Conservation (phyloP, 805 yeast genomes). For the Metschnikowia corniflorae region DNA sequence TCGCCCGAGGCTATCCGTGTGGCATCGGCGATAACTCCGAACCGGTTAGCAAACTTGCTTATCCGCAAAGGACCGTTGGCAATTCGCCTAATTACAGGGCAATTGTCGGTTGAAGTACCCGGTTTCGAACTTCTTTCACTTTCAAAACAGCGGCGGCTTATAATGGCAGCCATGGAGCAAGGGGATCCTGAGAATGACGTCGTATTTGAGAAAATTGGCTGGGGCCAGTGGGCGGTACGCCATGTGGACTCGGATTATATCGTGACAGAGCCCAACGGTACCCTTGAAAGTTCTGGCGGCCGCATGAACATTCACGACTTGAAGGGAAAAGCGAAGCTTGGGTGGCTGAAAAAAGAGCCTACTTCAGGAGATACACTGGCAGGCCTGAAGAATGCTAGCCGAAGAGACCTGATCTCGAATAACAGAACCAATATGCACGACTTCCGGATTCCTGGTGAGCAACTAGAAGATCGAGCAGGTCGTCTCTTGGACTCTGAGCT, state of each 20-base stretch:
- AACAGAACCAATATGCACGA: conserved; percentile 43
- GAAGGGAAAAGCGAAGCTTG: conserved; percentile 34
- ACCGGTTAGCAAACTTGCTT: conserved; percentile 65
- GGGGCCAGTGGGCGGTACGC: conserved; percentile 97
- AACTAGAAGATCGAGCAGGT: conserved; percentile 9
- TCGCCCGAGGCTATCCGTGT: conserved; percentile 88
- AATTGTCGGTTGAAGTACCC: conserved; percentile 67
- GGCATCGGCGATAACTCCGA: conserved; percentile 80
- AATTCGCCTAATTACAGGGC: conserved; percentile 82
- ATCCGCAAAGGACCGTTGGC: conserved; percentile 82
- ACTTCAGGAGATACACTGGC: conserved; percentile 12
- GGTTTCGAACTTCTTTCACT: conserved; percentile 77
- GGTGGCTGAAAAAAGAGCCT: conserved; percentile 38
- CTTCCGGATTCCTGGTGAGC: conserved; percentile 43
- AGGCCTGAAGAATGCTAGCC: conserved; percentile 4
- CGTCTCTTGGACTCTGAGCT: conserved; percentile 33
- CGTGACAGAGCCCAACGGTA: conserved; percentile 35
- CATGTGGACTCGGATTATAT: conserved; percentile 43
- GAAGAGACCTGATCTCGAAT: conserved; percentile 54
- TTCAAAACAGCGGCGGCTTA: conserved; percentile 85
- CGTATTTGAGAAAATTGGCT: conserved; percentile 87
- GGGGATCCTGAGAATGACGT: conserved; percentile 59
- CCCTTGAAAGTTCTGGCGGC: conserved; percentile 24
- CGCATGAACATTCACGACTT: conserved; percentile 30
- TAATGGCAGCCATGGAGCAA: conserved; percentile 82